phyloP scores from a whole-genome alignment of 2,329 filamentous ascomycete species.

The Dryadomyces sulphureus region DNA sequence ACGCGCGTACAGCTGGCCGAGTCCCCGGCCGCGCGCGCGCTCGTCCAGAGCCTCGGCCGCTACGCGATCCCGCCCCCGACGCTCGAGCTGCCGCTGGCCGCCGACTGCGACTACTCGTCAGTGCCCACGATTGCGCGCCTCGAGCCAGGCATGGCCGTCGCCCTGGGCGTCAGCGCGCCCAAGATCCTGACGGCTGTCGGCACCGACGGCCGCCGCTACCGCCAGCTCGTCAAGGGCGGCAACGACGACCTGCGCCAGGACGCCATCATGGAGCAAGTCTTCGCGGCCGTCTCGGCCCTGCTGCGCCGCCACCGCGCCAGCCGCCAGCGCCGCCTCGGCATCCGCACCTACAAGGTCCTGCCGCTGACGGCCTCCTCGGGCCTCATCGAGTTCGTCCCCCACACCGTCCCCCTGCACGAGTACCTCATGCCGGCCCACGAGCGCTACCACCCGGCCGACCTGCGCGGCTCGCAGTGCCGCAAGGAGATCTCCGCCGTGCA shows the following conservation, averaged over 20 bases:
- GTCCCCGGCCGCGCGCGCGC: slow-evolving; percentile 43
- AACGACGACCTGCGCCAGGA: slow-evolving; percentile 95
- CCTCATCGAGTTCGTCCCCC: slow-evolving; percentile 90
- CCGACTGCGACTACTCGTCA: slow-evolving; percentile 55
- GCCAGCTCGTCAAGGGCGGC: slow-evolving; percentile 87
- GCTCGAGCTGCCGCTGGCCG: slow-evolving; percentile 63
- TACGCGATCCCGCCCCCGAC: slow-evolving; percentile 77
- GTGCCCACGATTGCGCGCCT: slow-evolving; percentile 64
- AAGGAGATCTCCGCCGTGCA: slow-evolving; percentile 66
- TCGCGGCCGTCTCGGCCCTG: slow-evolving; percentile 84
- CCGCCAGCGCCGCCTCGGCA: slow-evolving; percentile 73
- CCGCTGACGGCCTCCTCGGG: slow-evolving; percentile 75
- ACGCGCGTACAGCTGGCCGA: slow-evolving; percentile 43
- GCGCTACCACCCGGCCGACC: slow-evolving; percentile 70
- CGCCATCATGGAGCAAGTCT: slow-evolving; percentile 98
- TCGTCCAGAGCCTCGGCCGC: slow-evolving; percentile 48
- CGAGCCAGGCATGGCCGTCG: slow-evolving; percentile 65
- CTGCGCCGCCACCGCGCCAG: slow-evolving; percentile 76
- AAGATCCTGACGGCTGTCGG: slow-evolving; percentile 80
- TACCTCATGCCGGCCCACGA: slow-evolving; percentile 86
- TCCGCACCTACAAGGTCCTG: slow-evolving; percentile 93
- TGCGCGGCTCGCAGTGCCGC: slow-evolving; percentile 61
- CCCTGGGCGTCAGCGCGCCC: slow-evolving; percentile 78
- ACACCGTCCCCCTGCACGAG: slow-evolving; percentile 84
- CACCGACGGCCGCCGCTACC: slow-evolving; percentile 66